These are phyloP conservation scores for Globisporangium cederbergense DNA, from an alignment of 352 stramenopile species.

Conservation along the genomic window DNA sequence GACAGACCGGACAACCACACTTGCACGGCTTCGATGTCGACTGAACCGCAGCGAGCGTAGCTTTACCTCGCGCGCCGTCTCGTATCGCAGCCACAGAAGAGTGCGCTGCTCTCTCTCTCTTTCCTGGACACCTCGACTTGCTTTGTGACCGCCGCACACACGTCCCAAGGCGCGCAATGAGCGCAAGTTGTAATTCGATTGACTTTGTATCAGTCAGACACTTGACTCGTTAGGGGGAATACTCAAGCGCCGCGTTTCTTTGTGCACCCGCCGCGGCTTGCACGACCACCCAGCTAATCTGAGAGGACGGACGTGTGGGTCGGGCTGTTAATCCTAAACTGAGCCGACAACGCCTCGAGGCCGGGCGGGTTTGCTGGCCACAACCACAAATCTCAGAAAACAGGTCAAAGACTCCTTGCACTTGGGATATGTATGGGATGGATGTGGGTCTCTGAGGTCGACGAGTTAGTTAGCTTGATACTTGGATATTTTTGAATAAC, in stretches of 20 bases:
- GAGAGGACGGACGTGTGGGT: not conserved
- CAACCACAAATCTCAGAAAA: not conserved
- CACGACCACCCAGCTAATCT: not conserved
- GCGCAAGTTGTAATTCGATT: not conserved
- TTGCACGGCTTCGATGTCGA: not conserved
- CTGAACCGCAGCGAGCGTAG: not conserved
- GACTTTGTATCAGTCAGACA: not conserved
- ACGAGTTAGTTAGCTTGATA: not conserved
- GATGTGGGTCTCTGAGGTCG: not conserved
- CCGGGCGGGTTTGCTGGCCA: too few relatives aligned
- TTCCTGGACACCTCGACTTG: too few relatives aligned
- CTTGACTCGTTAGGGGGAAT: not conserved
- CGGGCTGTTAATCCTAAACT: not conserved
- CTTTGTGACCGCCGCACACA: not conserved
- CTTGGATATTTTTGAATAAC: not conserved
- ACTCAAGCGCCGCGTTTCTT: constrained; percentile 3
- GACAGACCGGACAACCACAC: not conserved
- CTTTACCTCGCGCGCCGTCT: not conserved
- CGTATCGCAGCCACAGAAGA: constrained; percentile 3
- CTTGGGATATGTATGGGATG: not conserved
- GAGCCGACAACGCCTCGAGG: not conserved
- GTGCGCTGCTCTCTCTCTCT: not conserved
- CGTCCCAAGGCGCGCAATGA: not conserved
- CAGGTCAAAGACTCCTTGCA: not conserved
- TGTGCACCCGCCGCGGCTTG: not conserved